phyloP scores from a whole-genome alignment of 2,329 filamentous ascomycete species.

The Colletotrichum incanum region DNA sequence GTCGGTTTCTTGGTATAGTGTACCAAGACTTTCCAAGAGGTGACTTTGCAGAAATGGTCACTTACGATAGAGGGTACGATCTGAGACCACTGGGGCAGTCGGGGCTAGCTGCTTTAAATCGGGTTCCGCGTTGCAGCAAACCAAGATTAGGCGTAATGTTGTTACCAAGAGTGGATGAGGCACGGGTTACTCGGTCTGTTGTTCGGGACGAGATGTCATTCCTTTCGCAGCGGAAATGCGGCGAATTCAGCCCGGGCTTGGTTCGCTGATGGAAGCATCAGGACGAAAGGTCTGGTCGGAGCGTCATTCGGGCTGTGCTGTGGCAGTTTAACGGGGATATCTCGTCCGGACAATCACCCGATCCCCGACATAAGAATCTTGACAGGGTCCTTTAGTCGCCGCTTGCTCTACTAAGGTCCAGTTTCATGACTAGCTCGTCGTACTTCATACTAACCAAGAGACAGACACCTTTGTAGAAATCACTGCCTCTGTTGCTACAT shows the following conservation, averaged over 20 bases:
- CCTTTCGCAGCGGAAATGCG: background rate
- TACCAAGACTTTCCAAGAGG: background rate
- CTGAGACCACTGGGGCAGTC: background rate
- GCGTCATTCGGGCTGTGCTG: conserved; percentile 10
- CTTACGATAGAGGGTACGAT: conserved; percentile 3
- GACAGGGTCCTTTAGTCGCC: background rate
- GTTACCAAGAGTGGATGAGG: background rate
- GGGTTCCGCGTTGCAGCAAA: background rate
- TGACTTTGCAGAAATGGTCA: background rate
- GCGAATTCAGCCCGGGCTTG: background rate
- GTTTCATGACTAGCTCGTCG: no score
- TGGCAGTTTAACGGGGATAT: conserved; percentile 10
- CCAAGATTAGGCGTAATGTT: background rate
- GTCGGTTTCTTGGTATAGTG: background rate
- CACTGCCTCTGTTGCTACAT: no score
- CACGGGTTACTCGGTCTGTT: conserved; percentile 2
- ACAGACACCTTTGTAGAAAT: no score
- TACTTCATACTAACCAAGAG: no score
- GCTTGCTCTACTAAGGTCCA: background rate
- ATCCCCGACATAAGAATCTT: conserved; percentile 26
- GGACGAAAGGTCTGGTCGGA: background rate
- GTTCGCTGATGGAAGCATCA: conserved; percentile 24
- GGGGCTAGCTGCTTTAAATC: conserved; percentile 19
- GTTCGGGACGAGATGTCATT: conserved; percentile 12
- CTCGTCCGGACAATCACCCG: conserved; percentile 31